A percentile compares a stretch with the other conserved stretches of the same genome.
Conservation (phyloP, 2,329 filamentous ascomycete genomes). For the Alternaria sp. region DNA sequence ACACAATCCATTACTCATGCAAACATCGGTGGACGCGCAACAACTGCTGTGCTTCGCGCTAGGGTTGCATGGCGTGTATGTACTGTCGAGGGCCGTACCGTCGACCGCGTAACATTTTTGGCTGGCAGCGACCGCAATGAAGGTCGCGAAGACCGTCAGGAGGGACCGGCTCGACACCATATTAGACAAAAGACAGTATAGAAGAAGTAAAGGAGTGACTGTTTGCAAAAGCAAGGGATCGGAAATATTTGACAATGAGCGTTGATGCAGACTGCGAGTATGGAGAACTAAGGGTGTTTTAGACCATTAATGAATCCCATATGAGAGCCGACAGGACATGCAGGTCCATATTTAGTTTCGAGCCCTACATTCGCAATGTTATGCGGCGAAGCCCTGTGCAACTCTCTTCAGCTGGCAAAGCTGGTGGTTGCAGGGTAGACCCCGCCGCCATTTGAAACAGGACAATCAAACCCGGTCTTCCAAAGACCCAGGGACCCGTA, state of each 20-base stretch:
- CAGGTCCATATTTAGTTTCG: conserved; percentile 26
- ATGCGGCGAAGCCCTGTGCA: conserved; percentile 34
- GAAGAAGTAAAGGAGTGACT: conserved; percentile 14
- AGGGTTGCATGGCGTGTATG: conserved; percentile 43
- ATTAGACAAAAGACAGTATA: conserved; percentile 25
- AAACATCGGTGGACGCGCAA: conserved; percentile 46
- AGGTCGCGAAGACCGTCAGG: conserved; percentile 21
- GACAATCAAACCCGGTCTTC: conserved; percentile 34
- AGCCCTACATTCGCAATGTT: conserved; percentile 30
- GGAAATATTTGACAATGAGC: conserved; percentile 3
- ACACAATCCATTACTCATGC: conserved; percentile 45
- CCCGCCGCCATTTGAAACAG: conserved; percentile 35
- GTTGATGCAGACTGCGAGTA: conserved; percentile 4
- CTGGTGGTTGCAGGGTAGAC: conserved; percentile 25
- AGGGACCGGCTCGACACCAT: conserved; percentile 26
- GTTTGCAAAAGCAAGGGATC: conserved; percentile 5
- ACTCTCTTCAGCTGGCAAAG: conserved; percentile 27
- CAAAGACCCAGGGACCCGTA: conserved; percentile 24
- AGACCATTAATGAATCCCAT: conserved; percentile 23
- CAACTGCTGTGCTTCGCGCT: conserved; percentile 43
- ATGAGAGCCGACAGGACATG: conserved; percentile 12
- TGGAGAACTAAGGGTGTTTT: conserved; percentile 10
- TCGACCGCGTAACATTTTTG: conserved; percentile 44
- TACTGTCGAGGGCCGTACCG: conserved; percentile 37
- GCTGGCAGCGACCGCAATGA: conserved; percentile 24